Base-by-base conservation (phyloP, 208 protist genomes). In the Naegleria lovaniensis region DNA sequence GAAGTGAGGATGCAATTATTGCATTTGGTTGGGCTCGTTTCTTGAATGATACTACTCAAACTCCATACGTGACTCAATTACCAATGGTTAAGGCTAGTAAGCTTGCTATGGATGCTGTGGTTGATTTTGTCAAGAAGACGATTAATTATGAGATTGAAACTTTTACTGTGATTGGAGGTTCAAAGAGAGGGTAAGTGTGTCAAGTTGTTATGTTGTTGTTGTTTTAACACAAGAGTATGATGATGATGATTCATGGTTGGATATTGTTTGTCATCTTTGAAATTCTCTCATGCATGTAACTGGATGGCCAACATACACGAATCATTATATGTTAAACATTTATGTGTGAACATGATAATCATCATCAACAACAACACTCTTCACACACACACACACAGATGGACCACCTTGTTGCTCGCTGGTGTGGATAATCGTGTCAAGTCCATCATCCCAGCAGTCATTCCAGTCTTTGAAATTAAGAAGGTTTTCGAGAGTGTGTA, bases 41-140 rank as follows among this genome's bases (percentile, higher is more conserved):
- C 89, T 39, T 94, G 5, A 89, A 91, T 76, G 88, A 95, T 51
- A 93, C 92, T 29, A 29, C 67, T 15, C 40, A 94, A 40, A 52
- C 94, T 75, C 33, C 91, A 19, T 96, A 94, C 93, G 55, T 96
- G 9, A 90, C 87, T 41, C 88, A 91, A 90, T 79, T 95, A 11
- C 94, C 94, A 88, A 96, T 96, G 94, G 91, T 91, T 29, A 96
- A 96, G 67, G 91, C 92, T 0, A 90, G 90, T 36, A 92, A 96
- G 43, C 92, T 85, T 55, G 93, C 94, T 16, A 36, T 79, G 67
- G 67, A 79, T 9, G 29, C 25, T 79, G 67, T 79, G 19, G 6
- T 13, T 13, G 25, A 79, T 25, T 79, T 79, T 79, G 67, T 79
- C 0, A 79, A 79, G 67, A 36, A 25, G n/a, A 79, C 67, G 2